Evolutionary conservation across 1,284 basidiomycete species (phyloP).

Genomic region (Cerrena zonata): DNA sequence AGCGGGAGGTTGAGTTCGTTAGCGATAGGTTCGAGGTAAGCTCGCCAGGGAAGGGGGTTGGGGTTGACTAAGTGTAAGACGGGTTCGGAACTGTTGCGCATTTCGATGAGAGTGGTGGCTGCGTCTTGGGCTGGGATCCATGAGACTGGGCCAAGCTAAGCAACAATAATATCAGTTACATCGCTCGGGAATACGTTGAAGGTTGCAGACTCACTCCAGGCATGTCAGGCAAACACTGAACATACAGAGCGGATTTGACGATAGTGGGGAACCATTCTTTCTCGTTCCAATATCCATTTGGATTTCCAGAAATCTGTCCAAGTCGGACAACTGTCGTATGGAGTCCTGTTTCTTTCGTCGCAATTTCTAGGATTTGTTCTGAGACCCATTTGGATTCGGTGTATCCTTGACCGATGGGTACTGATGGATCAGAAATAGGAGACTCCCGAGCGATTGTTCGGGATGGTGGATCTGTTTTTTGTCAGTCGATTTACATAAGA

Average conservation of each 20-base stretch:
- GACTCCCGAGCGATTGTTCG: constrained; percentile 8
- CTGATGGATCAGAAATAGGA: constrained; percentile 12
- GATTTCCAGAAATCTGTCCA: constrained; percentile 25
- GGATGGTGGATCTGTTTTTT: neutral
- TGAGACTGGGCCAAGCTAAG: constrained; percentile 13
- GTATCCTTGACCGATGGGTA: constrained; percentile 21
- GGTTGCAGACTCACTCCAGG: constrained; percentile 13
- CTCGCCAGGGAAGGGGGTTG: constrained; percentile 17
- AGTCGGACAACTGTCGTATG: constrained; percentile 18
- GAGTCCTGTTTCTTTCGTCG: constrained; percentile 14
- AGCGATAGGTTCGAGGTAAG: constrained; percentile 17
- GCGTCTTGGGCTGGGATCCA: constrained; percentile 23
- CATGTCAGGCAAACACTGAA: constrained; percentile 24
- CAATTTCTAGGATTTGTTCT: constrained; percentile 18
- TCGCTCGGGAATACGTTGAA: neutral
- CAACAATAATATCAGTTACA: neutral
- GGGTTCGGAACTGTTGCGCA: constrained; percentile 13
- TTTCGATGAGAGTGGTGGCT: constrained; percentile 15
- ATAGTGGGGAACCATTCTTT: constrained; percentile 29
- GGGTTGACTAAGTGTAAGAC: constrained; percentile 29
- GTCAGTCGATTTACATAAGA: neutral
- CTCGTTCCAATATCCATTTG: constrained; percentile 26
- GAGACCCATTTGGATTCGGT: constrained; percentile 25
- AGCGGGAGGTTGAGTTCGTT: constrained; percentile 16
- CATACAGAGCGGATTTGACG: constrained; percentile 19